Base-by-base conservation (phyloP, 2,329 filamentous ascomycete species). In the Gnomoniopsis smithogilvyi region DNA sequence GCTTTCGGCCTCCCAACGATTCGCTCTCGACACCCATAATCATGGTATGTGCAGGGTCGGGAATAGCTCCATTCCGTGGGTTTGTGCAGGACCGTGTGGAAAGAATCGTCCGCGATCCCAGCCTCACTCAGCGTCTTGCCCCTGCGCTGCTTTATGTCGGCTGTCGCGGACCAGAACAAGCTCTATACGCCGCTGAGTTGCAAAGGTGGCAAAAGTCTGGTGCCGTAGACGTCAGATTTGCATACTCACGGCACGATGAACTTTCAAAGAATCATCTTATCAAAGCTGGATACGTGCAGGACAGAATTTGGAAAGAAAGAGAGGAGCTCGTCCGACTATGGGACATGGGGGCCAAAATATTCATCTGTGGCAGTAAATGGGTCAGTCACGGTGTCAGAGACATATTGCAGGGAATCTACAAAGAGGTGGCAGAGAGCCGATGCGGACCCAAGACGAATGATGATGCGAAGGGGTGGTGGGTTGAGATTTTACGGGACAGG, bases 1-100 rank as follows among this genome's bases (percentile, higher is more conserved):
- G 72, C 6, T 81, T 81, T 71, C 74, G 75, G 54, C 72, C 80
- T 1, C 78, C 78, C 0, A 62, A 70, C 17, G 68, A 72, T 3
- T 17, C 10, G 22, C 30, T 63, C 12, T 70, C 69, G 2, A 76
- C 72, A 0, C 80, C 81, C 0, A 68, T 85, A 19, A 72, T 85
- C 56, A 79, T 82, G 72, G 70, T 81, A 14, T 77, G 70, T 0
- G 75, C 80, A 0, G 81, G 81, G 3, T 80, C 79, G 0, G 80
- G 80, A 6, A 68, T 82, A 4, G 79, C 79, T 0, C 80, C 79
- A 0, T 71, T 72, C 65, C 67, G 68, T 3, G 70, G 65, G 26
- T 72, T 72, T 61, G 57, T 68, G 7, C 58, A 73, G 33, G 76
- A 79, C 58, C 73, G 76, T 1, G 70, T 69, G 41, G 54, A 43